Evolutionary conservation across 1,139 yeast genomes (phyloP).

Genomic region (Candida sojae): DNA sequence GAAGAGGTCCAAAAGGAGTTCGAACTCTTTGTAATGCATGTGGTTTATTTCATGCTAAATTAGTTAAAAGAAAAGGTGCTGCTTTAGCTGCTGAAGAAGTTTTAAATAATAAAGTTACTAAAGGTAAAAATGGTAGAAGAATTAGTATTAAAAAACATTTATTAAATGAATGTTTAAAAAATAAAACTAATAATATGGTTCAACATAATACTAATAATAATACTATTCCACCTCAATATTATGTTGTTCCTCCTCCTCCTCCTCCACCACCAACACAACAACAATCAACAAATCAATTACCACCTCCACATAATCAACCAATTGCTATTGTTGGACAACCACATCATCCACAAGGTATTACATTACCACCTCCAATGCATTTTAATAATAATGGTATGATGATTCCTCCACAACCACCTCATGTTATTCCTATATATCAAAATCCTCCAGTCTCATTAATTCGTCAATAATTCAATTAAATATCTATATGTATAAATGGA

Average conservation of each 20-base stretch:
- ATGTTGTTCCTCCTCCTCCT: background rate
- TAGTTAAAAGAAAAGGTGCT: constrained; percentile 67
- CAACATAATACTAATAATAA: background rate
- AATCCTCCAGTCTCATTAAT: constrained; percentile 19
- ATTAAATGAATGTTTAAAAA: constrained; percentile 13
- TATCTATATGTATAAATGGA: too few relatives aligned
- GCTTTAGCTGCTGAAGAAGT: constrained; percentile 58
- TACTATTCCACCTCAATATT: constrained; percentile 2
- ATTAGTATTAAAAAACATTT: constrained; percentile 37
- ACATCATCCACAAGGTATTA: constrained; percentile 8
- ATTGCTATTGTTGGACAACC: background rate
- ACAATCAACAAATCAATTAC: constrained; percentile 2
- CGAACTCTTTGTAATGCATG: constrained; percentile 88
- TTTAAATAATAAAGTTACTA: constrained; percentile 45
- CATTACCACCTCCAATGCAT: constrained; percentile 20
- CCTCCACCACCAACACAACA: constrained; percentile 10
- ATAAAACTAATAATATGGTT: background rate
- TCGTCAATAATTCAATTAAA: constrained; percentile 15
- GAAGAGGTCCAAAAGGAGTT: constrained; percentile 86
- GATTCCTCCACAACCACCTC: constrained; percentile 1
- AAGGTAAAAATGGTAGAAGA: constrained; percentile 49
- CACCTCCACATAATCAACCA: constrained; percentile 2
- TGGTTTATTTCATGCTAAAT: constrained; percentile 79
- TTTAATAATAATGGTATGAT: constrained; percentile 6
- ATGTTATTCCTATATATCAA: constrained; percentile 6